A percentile compares a stretch with the other conserved stretches of the same genome.
Conservation (phyloP, 1,139 yeast genomes). For the Saccharomycopsis hybrid region DNA sequence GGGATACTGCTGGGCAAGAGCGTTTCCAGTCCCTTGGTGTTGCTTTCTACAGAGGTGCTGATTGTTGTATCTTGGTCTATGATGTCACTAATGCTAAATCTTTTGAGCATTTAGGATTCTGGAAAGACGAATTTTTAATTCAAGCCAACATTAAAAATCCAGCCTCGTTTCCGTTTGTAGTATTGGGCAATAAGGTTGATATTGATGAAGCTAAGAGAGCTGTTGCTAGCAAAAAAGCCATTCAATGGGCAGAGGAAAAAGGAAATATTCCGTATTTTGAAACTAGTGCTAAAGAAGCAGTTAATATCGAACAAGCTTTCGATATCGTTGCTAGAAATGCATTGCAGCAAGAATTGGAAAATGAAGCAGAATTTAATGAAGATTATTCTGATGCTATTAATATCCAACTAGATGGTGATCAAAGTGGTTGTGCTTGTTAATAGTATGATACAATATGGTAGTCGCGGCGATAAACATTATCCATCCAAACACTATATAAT, state of each 20-base stretch:
- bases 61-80: conserved; percentile 92
- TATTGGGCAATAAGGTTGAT: conserved; percentile 91
- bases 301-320: conserved; percentile 91
- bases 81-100: conserved; percentile 93
- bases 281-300: conserved; percentile 90
- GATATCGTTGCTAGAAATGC: conserved; percentile 96
- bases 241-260: conserved; percentile 74
- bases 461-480: too few relatives aligned
- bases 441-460: too few relatives aligned
- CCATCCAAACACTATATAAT: too few relatives aligned
- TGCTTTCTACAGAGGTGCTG: conserved; percentile 97
- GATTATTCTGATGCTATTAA: conserved; percentile 96
- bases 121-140: conserved; percentile 93
- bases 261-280: conserved; percentile 93
- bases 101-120: conserved; percentile 78
- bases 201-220: conserved; percentile 87
- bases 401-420: conserved; percentile 82
- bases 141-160: conserved; percentile 94
- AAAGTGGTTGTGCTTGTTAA: conserved; percentile 70
- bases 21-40: conserved; percentile 95
- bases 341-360: conserved; percentile 81
- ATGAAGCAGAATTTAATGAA: conserved; percentile 80
- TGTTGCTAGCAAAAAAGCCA: conserved; percentile 77
- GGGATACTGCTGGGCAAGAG: conserved; percentile 99
- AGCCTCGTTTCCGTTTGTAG: conserved; percentile 90